A percentile compares a stretch with the other conserved stretches of the same genome.
These are phyloP conservation scores for Neofusicoccum sp. DNA, from an alignment of 2,329 filamentous ascomycete species.

Conservation along the genomic window DNA sequence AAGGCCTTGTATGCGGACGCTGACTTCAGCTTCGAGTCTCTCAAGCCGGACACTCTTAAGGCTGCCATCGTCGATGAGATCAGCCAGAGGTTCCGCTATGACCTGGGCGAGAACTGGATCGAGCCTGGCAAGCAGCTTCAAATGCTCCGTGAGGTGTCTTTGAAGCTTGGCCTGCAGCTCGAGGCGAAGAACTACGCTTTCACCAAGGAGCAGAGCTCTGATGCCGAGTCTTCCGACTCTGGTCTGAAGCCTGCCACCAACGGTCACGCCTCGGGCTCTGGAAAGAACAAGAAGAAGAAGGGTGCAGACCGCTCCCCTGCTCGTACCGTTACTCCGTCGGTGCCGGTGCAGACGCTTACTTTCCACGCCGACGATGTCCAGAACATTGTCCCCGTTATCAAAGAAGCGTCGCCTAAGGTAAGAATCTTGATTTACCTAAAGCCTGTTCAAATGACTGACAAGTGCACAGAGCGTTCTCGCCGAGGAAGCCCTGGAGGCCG, in stretches of 20 bases:
- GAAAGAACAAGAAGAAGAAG: constrained; percentile 61
- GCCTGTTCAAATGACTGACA: neutral
- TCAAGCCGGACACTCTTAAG: constrained; percentile 73
- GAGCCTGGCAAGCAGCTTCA: constrained; percentile 72
- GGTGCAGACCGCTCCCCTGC: constrained; percentile 52
- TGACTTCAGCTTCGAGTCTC: constrained; percentile 77
- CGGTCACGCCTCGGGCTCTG: constrained; percentile 36
- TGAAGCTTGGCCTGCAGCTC: constrained; percentile 90
- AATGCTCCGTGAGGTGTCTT: constrained; percentile 81
- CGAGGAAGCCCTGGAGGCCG: constrained; percentile 94
- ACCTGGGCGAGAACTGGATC: constrained; percentile 69
- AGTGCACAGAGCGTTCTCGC: constrained; percentile 69
- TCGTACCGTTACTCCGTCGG: constrained; percentile 46
- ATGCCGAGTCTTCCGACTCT: constrained; percentile 24
- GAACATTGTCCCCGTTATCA: constrained; percentile 91
- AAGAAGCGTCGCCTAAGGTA: constrained; percentile 82
- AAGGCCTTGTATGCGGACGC: constrained; percentile 77
- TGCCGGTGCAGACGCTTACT: constrained; percentile 69
- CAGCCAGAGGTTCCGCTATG: constrained; percentile 73
- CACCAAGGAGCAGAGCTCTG: constrained; percentile 40
- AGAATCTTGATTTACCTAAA: neutral
- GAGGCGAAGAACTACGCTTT: constrained; percentile 78
- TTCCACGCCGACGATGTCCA: constrained; percentile 85
- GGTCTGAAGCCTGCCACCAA: constrained; percentile 36
- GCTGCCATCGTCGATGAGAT: constrained; percentile 73